Conservation (phyloP, 2,329 filamentous ascomycete genomes). For the Graphilbum ipis-grandicollis region DNA sequence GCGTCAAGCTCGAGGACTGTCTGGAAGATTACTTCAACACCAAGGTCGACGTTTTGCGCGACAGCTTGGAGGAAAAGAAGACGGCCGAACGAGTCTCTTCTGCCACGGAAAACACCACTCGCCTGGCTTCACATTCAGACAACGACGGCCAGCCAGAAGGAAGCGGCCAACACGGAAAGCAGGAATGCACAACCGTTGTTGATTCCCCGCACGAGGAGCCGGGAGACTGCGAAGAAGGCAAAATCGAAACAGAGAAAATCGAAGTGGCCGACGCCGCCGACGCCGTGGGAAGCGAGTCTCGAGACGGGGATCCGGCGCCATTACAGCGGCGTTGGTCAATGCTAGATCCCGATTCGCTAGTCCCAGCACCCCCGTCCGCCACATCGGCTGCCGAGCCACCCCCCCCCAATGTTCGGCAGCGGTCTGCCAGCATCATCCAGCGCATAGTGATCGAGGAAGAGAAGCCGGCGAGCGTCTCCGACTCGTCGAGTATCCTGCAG, state of each 20-base stretch:
- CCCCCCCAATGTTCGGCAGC: conserved; percentile 20
- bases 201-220: too few relatives aligned
- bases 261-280: too few relatives aligned
- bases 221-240: too few relatives aligned
- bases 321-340: conserved; percentile 19
- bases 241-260: too few relatives aligned
- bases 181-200: neutral
- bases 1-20: conserved; percentile 74
- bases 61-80: conserved; percentile 42
- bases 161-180: neutral
- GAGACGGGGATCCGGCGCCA: conserved; percentile 10
- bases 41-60: conserved; percentile 70
- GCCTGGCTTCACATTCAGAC: conserved; percentile 12
- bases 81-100: conserved; percentile 18
- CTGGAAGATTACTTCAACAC: conserved; percentile 93
- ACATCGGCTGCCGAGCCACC: conserved; percentile 12
- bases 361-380: conserved; percentile 6
- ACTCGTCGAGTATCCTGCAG: conserved; percentile 23
- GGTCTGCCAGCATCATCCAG: conserved; percentile 44
- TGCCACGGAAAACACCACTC: conserved; percentile 16
- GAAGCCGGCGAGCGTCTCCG: conserved; percentile 23
- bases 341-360: conserved; percentile 2
- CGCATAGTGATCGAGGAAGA: conserved; percentile 36
- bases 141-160: neutral
- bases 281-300: conserved; percentile 1